These are phyloP conservation scores for Scutellaria minor DNA, from an alignment of 257 asterid species.

Conservation along the genomic window DNA sequence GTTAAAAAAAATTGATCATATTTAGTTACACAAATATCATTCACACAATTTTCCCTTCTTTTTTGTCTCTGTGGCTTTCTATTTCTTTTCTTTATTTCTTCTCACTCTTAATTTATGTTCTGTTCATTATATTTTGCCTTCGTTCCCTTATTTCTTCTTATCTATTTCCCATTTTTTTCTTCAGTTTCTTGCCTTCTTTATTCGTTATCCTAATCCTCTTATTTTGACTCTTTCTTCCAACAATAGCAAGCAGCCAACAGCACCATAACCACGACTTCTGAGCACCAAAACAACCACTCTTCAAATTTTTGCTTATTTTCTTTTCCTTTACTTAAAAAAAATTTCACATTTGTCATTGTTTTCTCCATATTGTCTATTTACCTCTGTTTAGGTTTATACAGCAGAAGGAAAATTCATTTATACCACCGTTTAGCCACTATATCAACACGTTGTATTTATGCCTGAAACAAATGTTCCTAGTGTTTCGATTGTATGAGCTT, in stretches of 20 bases:
- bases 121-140: no score
- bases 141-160: background rate
- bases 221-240: background rate
- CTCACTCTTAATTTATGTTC: no score
- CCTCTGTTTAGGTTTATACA: background rate
- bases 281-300: no score
- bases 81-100: no score
- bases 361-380: background rate
- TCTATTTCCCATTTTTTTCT: background rate
- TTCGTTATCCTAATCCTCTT: background rate
- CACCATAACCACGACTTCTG: no score
- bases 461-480: background rate
- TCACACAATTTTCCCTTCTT: no score
- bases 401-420: background rate
- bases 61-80: no score
- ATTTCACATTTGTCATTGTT: background rate
- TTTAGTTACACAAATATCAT: no score
- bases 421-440: background rate
- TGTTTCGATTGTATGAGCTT: background rate
- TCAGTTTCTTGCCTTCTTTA: background rate
- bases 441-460: background rate
- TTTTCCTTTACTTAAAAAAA: no score
- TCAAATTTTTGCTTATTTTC: no score
- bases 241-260: background rate
- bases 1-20: background rate